Base-by-base conservation (phyloP, 768 basidiomycete species). In the Pholiota microspora region DNA sequence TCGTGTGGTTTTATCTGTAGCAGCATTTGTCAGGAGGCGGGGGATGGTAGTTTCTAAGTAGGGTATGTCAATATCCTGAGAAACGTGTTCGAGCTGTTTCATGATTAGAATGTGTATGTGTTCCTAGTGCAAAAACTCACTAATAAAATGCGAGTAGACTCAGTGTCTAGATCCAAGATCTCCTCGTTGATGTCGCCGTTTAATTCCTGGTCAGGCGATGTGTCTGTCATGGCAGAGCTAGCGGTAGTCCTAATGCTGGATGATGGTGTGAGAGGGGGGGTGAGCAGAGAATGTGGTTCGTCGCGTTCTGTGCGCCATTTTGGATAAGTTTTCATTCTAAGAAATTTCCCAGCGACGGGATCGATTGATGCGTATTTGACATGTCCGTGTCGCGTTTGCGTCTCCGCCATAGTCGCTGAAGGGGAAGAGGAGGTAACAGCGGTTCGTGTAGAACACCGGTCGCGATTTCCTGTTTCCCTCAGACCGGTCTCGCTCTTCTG, bases 221-320 rank as follows among this genome's bases (percentile, higher is more conserved):
- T 58, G 53, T 59, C 61, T 13, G 31, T 32, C 51, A 44, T 53
- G n/a, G 49, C 61, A 6, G 58, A 51, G 7, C 73, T 75, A 28
- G 66, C 65, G 2, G 68, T 65, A 2, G 77, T 76, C 49, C 68
- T 67, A 42, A 78, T 69, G 56, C 77, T 78, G 10, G 84, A 85
- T 0, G 87, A 83, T 0, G 87, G 87, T 1, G 87, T 88, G 40
- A 89, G 76, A 9, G 86, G 88, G 29, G 86, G 86, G 0, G 86
- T 88, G 49, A 87, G 73, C 38, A 84, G 72, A 21, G 69, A 59
- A 55, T 70, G 66, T 1, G 68, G 63, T 34, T 67, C 64, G 28
- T 77, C 72, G 47, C 67, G 70, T 55, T 73, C 72, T 23, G 67
- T 64, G 24, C 69, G 69, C 47, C 68, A 69, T 27, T 70, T 70